phyloP scores from a whole-genome alignment of 1,284 basidiomycete genomes.

The Papiliotrema terrestris region DNA sequence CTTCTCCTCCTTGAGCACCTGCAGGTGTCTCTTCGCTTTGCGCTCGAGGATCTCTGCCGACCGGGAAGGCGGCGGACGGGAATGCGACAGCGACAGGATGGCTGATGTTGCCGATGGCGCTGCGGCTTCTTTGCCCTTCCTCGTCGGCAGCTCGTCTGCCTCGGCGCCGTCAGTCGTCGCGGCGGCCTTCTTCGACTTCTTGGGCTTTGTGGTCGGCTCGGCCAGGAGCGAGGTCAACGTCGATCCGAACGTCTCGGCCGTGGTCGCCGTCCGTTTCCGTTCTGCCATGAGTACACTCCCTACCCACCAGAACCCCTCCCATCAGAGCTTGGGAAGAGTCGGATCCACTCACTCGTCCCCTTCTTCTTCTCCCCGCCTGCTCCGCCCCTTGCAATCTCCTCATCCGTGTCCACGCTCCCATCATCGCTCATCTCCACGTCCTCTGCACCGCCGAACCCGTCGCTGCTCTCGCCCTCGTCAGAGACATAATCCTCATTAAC shows the following conservation, averaged over 20 bases:
- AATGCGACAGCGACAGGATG: constrained; percentile 38
- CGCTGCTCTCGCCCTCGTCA: constrained; percentile 13
- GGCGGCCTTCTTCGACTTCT: constrained; percentile 14
- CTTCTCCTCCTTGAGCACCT: constrained; percentile 41
- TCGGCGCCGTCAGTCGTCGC: constrained; percentile 1
- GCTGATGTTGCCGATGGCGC: constrained; percentile 13
- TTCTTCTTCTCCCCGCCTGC: constrained; percentile 5
- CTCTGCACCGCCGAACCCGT: constrained; percentile 15
- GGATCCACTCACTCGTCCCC: constrained; percentile 4
- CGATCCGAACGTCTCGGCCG: constrained; percentile 40
- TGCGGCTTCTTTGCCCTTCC: background rate
- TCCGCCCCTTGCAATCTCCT: constrained; percentile 25
- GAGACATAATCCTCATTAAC: constrained; percentile 14
- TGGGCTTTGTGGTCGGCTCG: constrained; percentile 23
- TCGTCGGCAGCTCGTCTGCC: constrained; percentile 1
- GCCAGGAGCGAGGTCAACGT: constrained; percentile 45
- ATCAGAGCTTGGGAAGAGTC: too few relatives aligned
- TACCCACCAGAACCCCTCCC: too few relatives aligned
- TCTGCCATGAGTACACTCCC: constrained; percentile 20
- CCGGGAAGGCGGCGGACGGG: constrained; percentile 34
- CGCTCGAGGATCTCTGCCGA: constrained; percentile 31
- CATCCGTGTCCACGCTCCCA: constrained; percentile 20
- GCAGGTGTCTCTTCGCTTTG: constrained; percentile 31
- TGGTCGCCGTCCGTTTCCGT: constrained; percentile 43
- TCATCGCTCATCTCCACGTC: constrained; percentile 13